Evolutionary conservation across 148 eudicot species (phyloP).

Genomic region (Limonium bicolor): DNA sequence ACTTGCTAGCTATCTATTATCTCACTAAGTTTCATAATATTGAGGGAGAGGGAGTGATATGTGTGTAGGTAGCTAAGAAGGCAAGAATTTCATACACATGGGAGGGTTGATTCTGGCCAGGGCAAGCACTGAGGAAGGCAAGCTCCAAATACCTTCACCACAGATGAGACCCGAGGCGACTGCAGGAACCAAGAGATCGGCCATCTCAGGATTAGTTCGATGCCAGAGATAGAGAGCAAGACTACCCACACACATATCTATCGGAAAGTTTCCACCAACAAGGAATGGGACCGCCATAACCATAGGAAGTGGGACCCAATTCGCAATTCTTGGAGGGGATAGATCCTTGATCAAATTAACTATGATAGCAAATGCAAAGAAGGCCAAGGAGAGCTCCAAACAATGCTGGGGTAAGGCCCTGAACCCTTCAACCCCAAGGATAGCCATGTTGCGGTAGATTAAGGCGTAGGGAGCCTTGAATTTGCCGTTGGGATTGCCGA

Average conservation of each 20-base stretch:
- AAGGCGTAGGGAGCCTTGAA: slow-evolving; percentile 67
- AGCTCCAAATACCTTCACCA: slow-evolving; percentile 70
- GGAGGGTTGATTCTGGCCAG: slow-evolving; percentile 50
- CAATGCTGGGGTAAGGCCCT: slow-evolving; percentile 60
- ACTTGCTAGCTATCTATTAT: too few species aligned
- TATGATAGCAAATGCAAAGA: slow-evolving; percentile 36
- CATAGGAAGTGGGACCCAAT: slow-evolving; percentile 60
- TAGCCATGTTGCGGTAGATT: slow-evolving; percentile 65
- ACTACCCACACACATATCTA: slow-evolving; percentile 69
- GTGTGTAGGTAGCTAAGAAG: too few species aligned
- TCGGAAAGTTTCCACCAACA: slow-evolving; percentile 59
- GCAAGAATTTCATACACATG: slow-evolving; percentile 53
- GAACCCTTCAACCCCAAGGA: slow-evolving; percentile 61
- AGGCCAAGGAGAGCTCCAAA: slow-evolving; percentile 45
- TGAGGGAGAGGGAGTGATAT: too few species aligned
- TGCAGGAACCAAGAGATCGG: slow-evolving; percentile 49
- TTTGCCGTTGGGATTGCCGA: slow-evolving; percentile 47
- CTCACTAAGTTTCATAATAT: too few species aligned
- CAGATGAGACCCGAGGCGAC: slow-evolving; percentile 79
- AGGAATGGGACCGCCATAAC: slow-evolving; percentile 75
- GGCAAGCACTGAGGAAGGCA: slow-evolving; percentile 58
- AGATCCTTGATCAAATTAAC: slow-evolving; percentile 36
- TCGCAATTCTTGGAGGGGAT: slow-evolving; percentile 23
- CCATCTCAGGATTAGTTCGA: slow-evolving; percentile 21
- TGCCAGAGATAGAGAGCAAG: slow-evolving; percentile 50